Evolutionary conservation across 2,329 filamentous ascomycete species (phyloP).

Genomic region (Pseudogymnoascus sp.): DNA sequence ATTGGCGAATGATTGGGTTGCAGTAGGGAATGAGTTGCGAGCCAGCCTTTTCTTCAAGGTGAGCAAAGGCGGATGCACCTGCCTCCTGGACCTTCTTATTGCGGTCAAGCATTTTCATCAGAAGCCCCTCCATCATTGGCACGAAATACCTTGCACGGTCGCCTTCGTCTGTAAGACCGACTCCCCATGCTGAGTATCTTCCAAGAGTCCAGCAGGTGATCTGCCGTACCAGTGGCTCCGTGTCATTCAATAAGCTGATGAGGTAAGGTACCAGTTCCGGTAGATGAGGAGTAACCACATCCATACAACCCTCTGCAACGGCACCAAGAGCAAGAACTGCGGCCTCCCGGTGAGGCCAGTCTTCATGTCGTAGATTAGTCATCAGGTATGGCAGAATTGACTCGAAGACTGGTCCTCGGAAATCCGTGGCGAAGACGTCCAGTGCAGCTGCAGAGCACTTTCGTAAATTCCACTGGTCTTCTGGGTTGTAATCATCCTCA

Average conservation of each 20-base stretch:
- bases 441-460: slow-evolving; percentile 96
- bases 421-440: slow-evolving; percentile 88
- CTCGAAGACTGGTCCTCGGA: slow-evolving; percentile 79
- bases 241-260: slow-evolving; percentile 74
- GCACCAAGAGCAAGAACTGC: slow-evolving; percentile 90
- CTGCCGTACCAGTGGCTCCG: slow-evolving; percentile 83
- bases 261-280: slow-evolving; percentile 87
- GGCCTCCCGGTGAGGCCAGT: slow-evolving; percentile 90
- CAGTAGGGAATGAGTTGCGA: slow-evolving; percentile 76
- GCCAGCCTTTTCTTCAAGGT: slow-evolving; percentile 88
- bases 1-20: slow-evolving; percentile 82
- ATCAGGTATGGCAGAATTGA: slow-evolving; percentile 88
- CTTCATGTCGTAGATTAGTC: slow-evolving; percentile 75
- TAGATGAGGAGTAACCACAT: slow-evolving; percentile 80
- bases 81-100: slow-evolving; percentile 99
- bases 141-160: slow-evolving; percentile 76
- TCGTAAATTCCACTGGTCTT: slow-evolving; percentile 88
- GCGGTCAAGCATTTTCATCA: slow-evolving; percentile 88
- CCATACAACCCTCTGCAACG: slow-evolving; percentile 89
- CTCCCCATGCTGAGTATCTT: slow-evolving; percentile 88
- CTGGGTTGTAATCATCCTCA: slow-evolving; percentile 72
- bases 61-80: slow-evolving; percentile 90
- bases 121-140: slow-evolving; percentile 93
- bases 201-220: slow-evolving; percentile 98
- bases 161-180: slow-evolving; percentile 57